Evolutionary conservation across 2,329 filamentous ascomycete genomes (phyloP), one percentile per base, ranked within the genome.

Genomic region (Microdochium nivale): DNA sequence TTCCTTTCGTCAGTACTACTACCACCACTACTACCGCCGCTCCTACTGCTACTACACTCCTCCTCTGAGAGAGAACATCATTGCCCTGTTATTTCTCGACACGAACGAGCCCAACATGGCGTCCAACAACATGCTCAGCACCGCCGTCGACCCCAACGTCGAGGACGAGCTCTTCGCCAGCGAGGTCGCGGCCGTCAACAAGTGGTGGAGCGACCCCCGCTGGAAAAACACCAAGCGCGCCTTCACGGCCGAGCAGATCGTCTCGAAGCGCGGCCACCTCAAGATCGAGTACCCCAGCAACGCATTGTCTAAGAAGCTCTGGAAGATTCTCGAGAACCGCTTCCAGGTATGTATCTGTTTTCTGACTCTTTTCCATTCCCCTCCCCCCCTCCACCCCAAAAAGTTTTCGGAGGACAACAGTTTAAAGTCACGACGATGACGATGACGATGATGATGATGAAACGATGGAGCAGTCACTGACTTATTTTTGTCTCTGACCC

Each of bases 211-310:
- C 50, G 88, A 95, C 62, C 82, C 90, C 52, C 81, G 94, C 78
- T 99, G 94, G 94, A 81, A 88, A 67, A 83, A 89, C 71, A 99
- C 94, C 62, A 91, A 88, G 75, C 81, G 94, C 53, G 86, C 94
- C 24, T 99, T 94, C 69, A 96, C 91, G 3, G 90, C 94, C 30
- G 94, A 97, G 78, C 88, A 95, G 74, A 97, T 99, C 65, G 94
- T 95, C 57, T 86, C 88, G 50, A 99, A 99, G 81, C 80, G 94
- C 65, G 94, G 94, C 53, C 91, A 87, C 64, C 75, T 99, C 62
- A 89, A 87, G 72, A 87, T 97, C 61, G 80, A 95, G 56, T 97
- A 97, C 68, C 86, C 94, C 21, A 94, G 91, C 74, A 95, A 95
- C 69, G 75, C 75, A 19, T 86, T 91, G 73, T 80, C 88, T 48